Evolutionary conservation across 202 grass and related monocot species (phyloP).

Genomic region (Carex arenaria): DNA sequence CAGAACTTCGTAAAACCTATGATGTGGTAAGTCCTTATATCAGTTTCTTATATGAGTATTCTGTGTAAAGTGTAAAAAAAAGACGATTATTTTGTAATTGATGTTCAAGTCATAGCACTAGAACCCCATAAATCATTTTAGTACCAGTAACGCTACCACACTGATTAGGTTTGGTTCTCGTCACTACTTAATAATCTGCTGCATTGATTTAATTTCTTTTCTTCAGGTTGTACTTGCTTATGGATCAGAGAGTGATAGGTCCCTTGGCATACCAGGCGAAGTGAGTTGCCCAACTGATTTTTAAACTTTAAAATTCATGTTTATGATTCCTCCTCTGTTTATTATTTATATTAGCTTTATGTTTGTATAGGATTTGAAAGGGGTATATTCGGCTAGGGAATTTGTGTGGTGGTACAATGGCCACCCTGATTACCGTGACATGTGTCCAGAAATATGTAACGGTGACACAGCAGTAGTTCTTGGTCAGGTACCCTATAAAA

Average conservation of each 20-base stretch:
- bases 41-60: background rate
- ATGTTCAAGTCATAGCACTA: background rate
- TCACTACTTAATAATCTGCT: background rate
- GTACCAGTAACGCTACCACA: background rate
- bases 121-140: background rate
- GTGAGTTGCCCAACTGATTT: slow-evolving; percentile 27
- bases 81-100: background rate
- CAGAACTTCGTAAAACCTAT: slow-evolving; percentile 59
- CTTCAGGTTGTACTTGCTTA: slow-evolving; percentile 93
- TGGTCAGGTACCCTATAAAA: slow-evolving; percentile 55
- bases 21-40: slow-evolving; percentile 33
- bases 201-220: slow-evolving; percentile 11
- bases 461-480: slow-evolving; percentile 76
- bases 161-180: background rate
- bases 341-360: slow-evolving; percentile 21
- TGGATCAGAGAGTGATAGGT: slow-evolving; percentile 92
- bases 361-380: slow-evolving; percentile 54
- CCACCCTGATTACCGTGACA: slow-evolving; percentile 55
- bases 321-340: background rate
- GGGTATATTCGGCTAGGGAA: slow-evolving; percentile 85
- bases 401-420: slow-evolving; percentile 99
- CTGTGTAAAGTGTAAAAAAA: background rate
- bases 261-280: slow-evolving; percentile 72
- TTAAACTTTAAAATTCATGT: background rate
- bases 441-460: slow-evolving; percentile 60